Base-by-base conservation (phyloP, 2,329 filamentous ascomycete genomes). In the Apiospora koreana region DNA sequence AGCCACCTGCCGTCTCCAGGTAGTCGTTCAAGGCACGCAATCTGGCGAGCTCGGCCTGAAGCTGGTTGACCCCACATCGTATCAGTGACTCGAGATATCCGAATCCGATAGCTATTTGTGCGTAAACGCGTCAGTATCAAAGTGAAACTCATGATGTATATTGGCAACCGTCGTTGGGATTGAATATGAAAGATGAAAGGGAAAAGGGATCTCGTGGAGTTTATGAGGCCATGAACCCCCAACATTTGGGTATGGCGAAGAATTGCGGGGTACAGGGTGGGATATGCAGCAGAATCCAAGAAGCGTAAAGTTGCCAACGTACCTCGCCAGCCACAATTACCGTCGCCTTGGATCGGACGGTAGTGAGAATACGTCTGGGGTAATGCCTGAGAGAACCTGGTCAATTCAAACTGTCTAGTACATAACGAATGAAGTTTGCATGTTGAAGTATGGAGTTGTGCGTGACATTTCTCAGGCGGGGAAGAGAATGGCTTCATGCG, bases 321-420 rank as follows among this genome's bases (percentile, higher is more conserved):
- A 98, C 95, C 96, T 92, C 95, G 90, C 95, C 96, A 98, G 77
- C 95, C 96, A 82, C 96, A 98, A 80, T 97, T 97, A 71, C 96
- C 96, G 83, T 98, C 95, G 68, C 96, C 95, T 81, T 93, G 91
- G 80, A 97, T 90, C 14, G 92, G 92, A 69, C 96, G 93, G 79
- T 95, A 97, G 79, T 94, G 91, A 25, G 94, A 93, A 81, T 97
- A 97, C 70, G 92, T 94, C 76, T 91, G 87, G 8, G 94, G 92
- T 69, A 99, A 87, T 25, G 91, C 88, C 94, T 97, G 75, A 18
- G 46, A 68, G 45, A 68, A 71, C 23, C 23, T 41, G 69, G 43
- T 65, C 38, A 50, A 31, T 68, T 10, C 21, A 25, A n/a, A 23
- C 23, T 28, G 23, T 18, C 28, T 50, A 10, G 23, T 54, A 35